Base-by-base conservation (phyloP, 176 grass and related monocot species). In the Panicum miliaceum region DNA sequence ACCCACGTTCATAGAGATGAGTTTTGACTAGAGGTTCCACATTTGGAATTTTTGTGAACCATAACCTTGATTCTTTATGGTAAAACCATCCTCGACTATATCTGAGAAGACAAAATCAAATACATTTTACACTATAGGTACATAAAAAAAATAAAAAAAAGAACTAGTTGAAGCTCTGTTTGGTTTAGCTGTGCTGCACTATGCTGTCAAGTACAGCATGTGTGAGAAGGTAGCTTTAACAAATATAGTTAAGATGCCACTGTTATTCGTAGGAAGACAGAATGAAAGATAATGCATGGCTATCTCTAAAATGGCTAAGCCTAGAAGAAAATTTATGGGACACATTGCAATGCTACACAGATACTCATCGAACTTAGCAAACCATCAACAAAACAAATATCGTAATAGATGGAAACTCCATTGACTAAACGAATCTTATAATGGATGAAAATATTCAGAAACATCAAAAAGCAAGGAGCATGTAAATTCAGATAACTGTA, bases 61-160 rank as follows among this genome's bases (percentile, higher is more conserved):
- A 99, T 14, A 89, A 56, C 40, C 86, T 67, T 58, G 89, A 40
- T 73, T 96, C 93, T 88, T 67, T 99, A 61, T 99, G 96, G 90
- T 99, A 99, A 90, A 96, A 92, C 96, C 96, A 99, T 81, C 93
- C 91, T 75, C 93, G 91, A 15, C 73, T 82, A 77, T 86, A 99
- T 61, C 96, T 99, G 81, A 67, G 5, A 73, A 68, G 62, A 79
- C 80, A 71, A 72, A 71, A 72, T 26, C 9, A 77, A 23, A 23
- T 62, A 50, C 14, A 77, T 53, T 53, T 26, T 38, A 52, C 12
- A 87, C 54, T 80, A 82, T 38, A 88, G 77, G 41, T 40, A 79
- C 35, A 45, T 16, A n/a, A n/a, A n/a, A n/a, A n/a, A n/a, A n/a
- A n/a, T 32, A 32, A 32, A 32, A 36, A 58, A 4, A 0, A 81